Base-by-base conservation (phyloP, 305 asterid species). In the Withania somnifera region DNA sequence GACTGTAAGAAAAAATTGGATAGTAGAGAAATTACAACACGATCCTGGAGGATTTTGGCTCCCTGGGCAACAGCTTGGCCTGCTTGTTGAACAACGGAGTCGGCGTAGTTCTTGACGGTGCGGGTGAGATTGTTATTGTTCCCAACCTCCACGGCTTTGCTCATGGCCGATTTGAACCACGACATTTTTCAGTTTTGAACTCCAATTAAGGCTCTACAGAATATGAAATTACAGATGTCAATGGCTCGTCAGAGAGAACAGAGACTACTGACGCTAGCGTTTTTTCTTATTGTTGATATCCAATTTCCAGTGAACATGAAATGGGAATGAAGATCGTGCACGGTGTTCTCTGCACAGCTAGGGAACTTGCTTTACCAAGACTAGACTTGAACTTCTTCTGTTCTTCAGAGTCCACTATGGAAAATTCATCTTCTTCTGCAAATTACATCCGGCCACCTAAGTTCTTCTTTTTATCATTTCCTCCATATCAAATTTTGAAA, bases 121-220 rank as follows among this genome's bases (percentile, higher is more conserved):
- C 98, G 97, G 11, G 98, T 93, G 83, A 96, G 92, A 87, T 93
- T 94, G 87, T 90, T 95, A 81, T 91, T 94, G 84, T 93, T 96
- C 82, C 98, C 98, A 79, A 94, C 97, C 94, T 96, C 97, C 90
- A 94, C 99, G 87, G 98, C 98, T 88, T 90, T 96, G 91, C 89
- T 93, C 88, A 96, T 92, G 85, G 99, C 98, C 87, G 97, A 93
- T 91, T 94, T 93, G 83, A 94, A 88, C 99, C 98, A 94, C 88
- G 98, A 91, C 98, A 95, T 95, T 89, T 58, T 73, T 38, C 98
- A 95, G 93, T 89, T 58, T 67, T 38, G 68, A 66, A 9, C 51
- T 66, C 63, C 28, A 75, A 75, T 75, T 50, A 75, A 61, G 80
- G 61, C 57, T 26, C 60, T 24, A 71, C 38, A 14, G 58, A 42